Base-by-base conservation (phyloP, 805 yeast species). In the Wickerhamiella bombiphila region DNA sequence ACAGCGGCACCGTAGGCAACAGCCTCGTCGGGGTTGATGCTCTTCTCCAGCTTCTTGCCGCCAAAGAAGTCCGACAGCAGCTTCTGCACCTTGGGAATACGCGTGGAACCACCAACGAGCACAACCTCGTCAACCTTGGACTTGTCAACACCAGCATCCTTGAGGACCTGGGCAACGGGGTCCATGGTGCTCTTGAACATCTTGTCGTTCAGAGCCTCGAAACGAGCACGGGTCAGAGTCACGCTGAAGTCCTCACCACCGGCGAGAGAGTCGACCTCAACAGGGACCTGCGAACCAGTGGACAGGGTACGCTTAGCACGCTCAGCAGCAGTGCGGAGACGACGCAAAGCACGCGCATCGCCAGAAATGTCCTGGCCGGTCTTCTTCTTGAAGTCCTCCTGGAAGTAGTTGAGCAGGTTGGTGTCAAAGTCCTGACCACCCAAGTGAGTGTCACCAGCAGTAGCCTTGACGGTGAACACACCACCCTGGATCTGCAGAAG, bases 1-100 rank as follows among this genome's bases (percentile, higher is more conserved):
- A 86, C 96, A 59, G 97, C 96, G 59, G 97, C 97, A 78, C 96
- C 96, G 74, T 83, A 83, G 59, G 95, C 96, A 65, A 85, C 96
- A 61, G 96, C 96, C 74, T 85, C 96, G 72, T 85, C 96, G 53
- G 96, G 96, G 85, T 85, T 85, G 67, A 85, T 86, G 52, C 93
- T 79, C 72, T 82, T 86, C 70, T 82, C 91, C 64, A 83, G 80
- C 67, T 82, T 86, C 74, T 86, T 86, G 65, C 96, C 96, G 59
- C 83, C 91, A 57, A 85, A 85, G 81, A 74, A 85, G 68, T 85
- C 95, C 47, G 93, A 77, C 50, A 85, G 77, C 64, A 85, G 70
- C 67, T 81, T 82, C 70, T 86, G 95, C 61, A 86, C 80, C 79
- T 83, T 86, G 73, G 96, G 96, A 69, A 86, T 86, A 79, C 96